Conservation (phyloP, 2,329 filamentous ascomycete species). For the Fusarium zealandicum region DNA sequence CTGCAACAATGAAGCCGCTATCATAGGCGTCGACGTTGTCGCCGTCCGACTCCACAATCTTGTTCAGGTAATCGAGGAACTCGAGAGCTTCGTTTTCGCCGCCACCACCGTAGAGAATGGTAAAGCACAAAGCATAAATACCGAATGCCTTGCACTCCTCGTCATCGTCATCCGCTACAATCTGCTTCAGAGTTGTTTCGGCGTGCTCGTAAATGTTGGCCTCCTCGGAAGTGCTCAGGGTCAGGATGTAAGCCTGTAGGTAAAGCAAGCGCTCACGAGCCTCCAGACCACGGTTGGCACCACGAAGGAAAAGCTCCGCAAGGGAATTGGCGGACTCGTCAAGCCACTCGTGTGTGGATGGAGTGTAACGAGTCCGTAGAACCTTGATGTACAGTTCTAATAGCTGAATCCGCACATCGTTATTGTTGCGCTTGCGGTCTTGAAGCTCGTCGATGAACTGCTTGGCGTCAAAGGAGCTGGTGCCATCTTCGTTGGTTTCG, state of each 20-base stretch:
- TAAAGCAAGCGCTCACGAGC: constrained; percentile 74
- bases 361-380: constrained; percentile 57
- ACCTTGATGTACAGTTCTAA: constrained; percentile 52
- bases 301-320: constrained; percentile 71
- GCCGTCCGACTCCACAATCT: constrained; percentile 82
- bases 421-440: constrained; percentile 78
- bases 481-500: constrained; percentile 70
- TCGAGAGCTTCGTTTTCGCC: constrained; percentile 72
- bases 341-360: constrained; percentile 53
- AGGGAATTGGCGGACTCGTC: constrained; percentile 64
- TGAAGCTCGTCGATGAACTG: constrained; percentile 75
- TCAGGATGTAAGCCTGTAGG: constrained; percentile 74
- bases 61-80: constrained; percentile 76
- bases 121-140: constrained; percentile 76
- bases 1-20: constrained; percentile 72
- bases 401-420: constrained; percentile 68
- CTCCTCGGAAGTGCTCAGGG: constrained; percentile 73
- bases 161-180: constrained; percentile 63
- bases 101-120: constrained; percentile 78
- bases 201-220: constrained; percentile 44
- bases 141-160: constrained; percentile 71
- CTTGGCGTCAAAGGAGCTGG: constrained; percentile 66
- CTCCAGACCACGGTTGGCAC: constrained; percentile 72
- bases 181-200: constrained; percentile 44
- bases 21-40: constrained; percentile 75